Base-by-base conservation (phyloP, 2,329 filamentous ascomycete species). In the Penicillium janthinellum region DNA sequence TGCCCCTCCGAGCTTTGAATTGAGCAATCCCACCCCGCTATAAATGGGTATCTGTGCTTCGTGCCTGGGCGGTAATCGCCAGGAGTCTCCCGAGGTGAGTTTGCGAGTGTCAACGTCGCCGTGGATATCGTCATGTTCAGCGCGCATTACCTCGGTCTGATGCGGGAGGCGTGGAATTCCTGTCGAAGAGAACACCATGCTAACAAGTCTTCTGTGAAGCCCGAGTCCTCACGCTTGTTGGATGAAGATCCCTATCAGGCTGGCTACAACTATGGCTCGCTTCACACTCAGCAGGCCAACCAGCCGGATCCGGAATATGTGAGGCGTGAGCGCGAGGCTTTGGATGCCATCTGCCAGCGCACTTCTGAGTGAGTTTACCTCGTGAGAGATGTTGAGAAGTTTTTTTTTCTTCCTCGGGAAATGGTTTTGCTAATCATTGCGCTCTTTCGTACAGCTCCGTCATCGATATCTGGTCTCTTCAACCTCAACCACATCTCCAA, bases 21-120 rank as follows among this genome's bases (percentile, higher is more conserved):
- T 47, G 25, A 31, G 35, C 34, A n/a, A 52, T 42, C 37, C 55
- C 37, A 57, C 2, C 25, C 54, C 49, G 54, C 49, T 42, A 66
- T 71, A 73, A 70, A 81, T 81, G 78, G 78, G 78, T 64, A 64
- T 75, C 61, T 80, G 78, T 67, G 67, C 75, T 58, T 80, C 78
- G 20, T 81, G 78, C 64, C 75, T 80, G 34, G 75, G 77, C 56
- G 66, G 69, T 20, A 64, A 67, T 64, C 74, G 77, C 62, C 73
- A 73, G 53, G 75, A 77, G 42, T 73, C 68, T 56, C 72, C 73
- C 41, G 76, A 79, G 65, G 75, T 64, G 56, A 67, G 66, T 64
- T 14, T 14, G 25, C 22, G 28, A n/a, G 34, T 31, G 38, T 31
- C 28, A 12, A 41, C 31, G 17, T 14, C 22, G 50, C 28, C 34